These are phyloP conservation scores for Zygoascus biomembranicola DNA, from an alignment of 805 yeast species.

Conservation along the genomic window DNA sequence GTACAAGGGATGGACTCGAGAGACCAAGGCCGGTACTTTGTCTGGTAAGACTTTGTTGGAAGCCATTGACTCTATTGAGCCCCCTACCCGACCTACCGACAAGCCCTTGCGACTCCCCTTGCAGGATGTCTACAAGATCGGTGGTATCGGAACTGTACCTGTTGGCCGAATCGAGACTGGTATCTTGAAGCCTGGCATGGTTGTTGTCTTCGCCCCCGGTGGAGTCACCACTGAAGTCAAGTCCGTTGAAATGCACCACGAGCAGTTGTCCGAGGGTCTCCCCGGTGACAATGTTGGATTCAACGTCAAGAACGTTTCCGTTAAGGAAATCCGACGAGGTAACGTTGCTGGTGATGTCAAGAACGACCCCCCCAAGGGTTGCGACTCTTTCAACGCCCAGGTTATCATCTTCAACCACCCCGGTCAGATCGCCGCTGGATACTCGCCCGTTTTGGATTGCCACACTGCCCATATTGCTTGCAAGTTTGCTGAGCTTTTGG, in stretches of 20 bases:
- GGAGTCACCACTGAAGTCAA: conserved; percentile 86
- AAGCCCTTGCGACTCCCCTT: conserved; percentile 86
- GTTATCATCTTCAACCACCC: conserved; percentile 86
- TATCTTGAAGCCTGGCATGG: conserved; percentile 85
- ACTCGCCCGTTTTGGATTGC: conserved; percentile 89
- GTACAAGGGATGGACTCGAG: conserved; percentile 82
- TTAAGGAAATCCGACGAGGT: conserved; percentile 86
- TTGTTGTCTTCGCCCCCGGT: conserved; percentile 83
- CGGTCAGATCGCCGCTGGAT: conserved; percentile 85
- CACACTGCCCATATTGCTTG: conserved; percentile 92
- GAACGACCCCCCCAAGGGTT: conserved; percentile 79
- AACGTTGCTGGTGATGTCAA: conserved; percentile 88
- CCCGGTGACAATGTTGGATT: conserved; percentile 91
- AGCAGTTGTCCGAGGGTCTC: conserved; percentile 64
- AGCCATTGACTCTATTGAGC: conserved; percentile 78
- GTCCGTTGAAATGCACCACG: conserved; percentile 86
- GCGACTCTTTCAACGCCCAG: conserved; percentile 77
- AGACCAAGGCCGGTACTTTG: conserved; percentile 62
- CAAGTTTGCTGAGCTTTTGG: conserved; percentile 68
- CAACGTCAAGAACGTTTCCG: conserved; percentile 87
- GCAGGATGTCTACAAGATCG: conserved; percentile 89
- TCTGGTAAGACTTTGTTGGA: conserved; percentile 78
- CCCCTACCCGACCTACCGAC: conserved; percentile 73
- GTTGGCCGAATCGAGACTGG: conserved; percentile 94
- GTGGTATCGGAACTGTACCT: conserved; percentile 89